A percentile compares a stretch with the other conserved stretches of the same genome.
These are phyloP conservation scores for Prosopis cineraria DNA, from an alignment of 306 rosid genomes.

Conservation along the genomic window DNA sequence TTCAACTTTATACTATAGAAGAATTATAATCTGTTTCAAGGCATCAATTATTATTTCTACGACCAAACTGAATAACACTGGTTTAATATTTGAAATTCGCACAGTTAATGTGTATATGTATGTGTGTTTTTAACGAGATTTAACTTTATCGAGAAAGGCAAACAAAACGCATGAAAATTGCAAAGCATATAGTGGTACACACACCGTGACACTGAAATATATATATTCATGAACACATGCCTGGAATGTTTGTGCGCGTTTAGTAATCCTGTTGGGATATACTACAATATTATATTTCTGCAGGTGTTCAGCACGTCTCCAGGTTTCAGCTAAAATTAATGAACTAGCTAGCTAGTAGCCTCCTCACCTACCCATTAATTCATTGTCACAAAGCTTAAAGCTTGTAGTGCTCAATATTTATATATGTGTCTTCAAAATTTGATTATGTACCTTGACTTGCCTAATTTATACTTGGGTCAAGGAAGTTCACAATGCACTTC, in stretches of 20 bases:
- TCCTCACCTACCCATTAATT: constrained; percentile 35
- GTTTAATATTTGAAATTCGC: background rate
- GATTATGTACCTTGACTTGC: background rate
- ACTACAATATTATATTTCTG: background rate
- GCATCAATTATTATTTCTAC: too few relatives aligned
- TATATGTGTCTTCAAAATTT: background rate
- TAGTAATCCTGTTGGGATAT: background rate
- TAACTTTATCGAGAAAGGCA: too few relatives aligned
- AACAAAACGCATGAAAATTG: background rate
- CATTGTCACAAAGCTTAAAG: background rate
- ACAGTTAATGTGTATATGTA: too few relatives aligned
- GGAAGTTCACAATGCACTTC: constrained; percentile 20
- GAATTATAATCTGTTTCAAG: too few relatives aligned
- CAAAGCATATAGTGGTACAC: background rate
- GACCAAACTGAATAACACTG: too few relatives aligned
- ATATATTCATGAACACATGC: background rate
- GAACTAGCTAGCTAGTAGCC: constrained; percentile 1
- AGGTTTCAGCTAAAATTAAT: background rate
- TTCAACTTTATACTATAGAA: background rate
- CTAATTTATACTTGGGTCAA: background rate
- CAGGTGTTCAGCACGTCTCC: background rate
- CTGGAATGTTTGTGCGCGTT: background rate
- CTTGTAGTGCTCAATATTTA: constrained; percentile 3
- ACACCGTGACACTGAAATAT: background rate
- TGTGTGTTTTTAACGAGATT: too few relatives aligned